phyloP scores from a whole-genome alignment of 345 rosid species.

The Populus davidiana region DNA sequence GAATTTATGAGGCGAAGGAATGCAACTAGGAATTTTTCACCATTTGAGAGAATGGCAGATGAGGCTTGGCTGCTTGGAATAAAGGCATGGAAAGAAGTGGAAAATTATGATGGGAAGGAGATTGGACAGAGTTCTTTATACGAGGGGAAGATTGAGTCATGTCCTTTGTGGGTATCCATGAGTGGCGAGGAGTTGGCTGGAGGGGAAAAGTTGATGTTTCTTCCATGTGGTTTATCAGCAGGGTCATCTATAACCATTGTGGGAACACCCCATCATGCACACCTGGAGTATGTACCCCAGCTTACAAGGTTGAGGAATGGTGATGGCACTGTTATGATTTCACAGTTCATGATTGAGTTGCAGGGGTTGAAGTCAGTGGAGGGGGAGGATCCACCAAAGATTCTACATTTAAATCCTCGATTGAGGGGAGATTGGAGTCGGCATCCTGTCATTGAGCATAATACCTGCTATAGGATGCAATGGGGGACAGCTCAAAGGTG shows the following conservation, averaged over 20 bases:
- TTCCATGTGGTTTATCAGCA: slow-evolving; percentile 93
- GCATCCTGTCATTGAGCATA: slow-evolving; percentile 86
- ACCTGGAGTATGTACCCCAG: slow-evolving; percentile 80
- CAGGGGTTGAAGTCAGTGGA: slow-evolving; percentile 88
- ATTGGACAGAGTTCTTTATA: slow-evolving; percentile 34
- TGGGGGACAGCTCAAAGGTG: slow-evolving; percentile 98
- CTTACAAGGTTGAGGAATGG: slow-evolving; percentile 46
- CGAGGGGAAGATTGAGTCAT: slow-evolving; percentile 54
- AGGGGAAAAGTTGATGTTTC: slow-evolving; percentile 66
- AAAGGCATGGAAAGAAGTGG: slow-evolving; percentile 87
- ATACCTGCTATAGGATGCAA: slow-evolving; percentile 98
- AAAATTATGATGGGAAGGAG: slow-evolving; percentile 47
- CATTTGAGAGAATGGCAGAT: slow-evolving; percentile 79
- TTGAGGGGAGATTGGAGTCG: slow-evolving; percentile 92
- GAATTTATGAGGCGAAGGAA: slow-evolving; percentile 70
- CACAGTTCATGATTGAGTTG: slow-evolving; percentile 93
- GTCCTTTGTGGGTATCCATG: slow-evolving; percentile 79
- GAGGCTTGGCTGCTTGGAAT: slow-evolving; percentile 92
- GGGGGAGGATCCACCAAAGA: slow-evolving; percentile 95
- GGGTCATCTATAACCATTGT: slow-evolving; percentile 91
- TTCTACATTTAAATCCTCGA: slow-evolving; percentile 92
- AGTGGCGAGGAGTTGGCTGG: slow-evolving; percentile 65
- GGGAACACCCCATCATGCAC: slow-evolving; percentile 87
- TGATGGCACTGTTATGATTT: slow-evolving; percentile 67
- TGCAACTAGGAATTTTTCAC: slow-evolving; percentile 54